Evolutionary conservation across 305 asterid genomes (phyloP), one percentile per base, ranked within the genome.

Genomic region (Ajuga reptans): DNA sequence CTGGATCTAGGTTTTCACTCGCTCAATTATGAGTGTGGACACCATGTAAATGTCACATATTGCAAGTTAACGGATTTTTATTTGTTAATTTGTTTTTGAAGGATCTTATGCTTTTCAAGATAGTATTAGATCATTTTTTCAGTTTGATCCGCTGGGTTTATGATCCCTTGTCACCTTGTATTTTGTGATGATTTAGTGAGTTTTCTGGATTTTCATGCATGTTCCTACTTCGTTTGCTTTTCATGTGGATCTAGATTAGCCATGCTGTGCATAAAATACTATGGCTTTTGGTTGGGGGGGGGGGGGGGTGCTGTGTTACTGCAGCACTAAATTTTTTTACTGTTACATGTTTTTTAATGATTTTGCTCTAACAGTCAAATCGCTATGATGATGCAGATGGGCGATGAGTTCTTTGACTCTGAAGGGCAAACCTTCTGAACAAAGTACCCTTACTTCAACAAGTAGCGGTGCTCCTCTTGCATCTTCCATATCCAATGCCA

Each of bases 391-490:
- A 59, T 87, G 83, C 93, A 93, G 99, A 82, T 93, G 99, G 99
- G 99, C 96, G 39, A 93, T 93, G 97, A 93, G 99, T 82, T 93
- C 97, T 17, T 89, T 93, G 88, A 86, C 96, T 39, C 66, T 82
- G 56, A 93, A 87, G 86, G 95, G 96, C 74, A 93, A 93, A 87
- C 82, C 94, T 80, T 81, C 85, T 43, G 97, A 93, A 71, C 96
- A 80, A 74, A 77, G 72, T 78, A 76, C 80, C 15, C 68, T 74
- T 67, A 71, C 89, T 75, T 75, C 97, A 72, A 65, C 89, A 73
- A 85, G 72, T 77, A 73, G 88, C 54, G 80, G 67, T 68, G 85
- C 85, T 53, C 87, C 89, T 43, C 75, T 82, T 65, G 68, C 86
- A 66, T 74, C 96, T 64, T 66, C 92, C 33, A 79, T 68, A 81